phyloP scores from a whole-genome alignment of 2,329 filamentous ascomycete species.

The Cordyceps cicadae region DNA sequence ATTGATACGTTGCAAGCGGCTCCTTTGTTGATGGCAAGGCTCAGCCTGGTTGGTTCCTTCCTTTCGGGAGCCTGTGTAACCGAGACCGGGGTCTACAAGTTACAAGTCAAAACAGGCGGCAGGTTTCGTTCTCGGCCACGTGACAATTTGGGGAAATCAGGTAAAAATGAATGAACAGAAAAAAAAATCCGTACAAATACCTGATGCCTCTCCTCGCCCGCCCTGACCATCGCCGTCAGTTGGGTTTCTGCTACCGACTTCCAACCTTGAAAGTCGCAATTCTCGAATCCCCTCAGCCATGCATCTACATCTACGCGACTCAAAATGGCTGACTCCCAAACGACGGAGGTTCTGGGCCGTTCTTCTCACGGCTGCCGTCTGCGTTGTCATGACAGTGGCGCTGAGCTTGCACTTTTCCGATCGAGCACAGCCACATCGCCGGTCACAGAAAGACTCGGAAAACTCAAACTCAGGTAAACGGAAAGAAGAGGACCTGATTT shows the following conservation, averaged over 20 bases:
- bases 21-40: background rate
- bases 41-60: background rate
- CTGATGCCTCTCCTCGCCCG: background rate
- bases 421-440: background rate
- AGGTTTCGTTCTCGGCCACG: too few relatives aligned
- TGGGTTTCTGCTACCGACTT: background rate
- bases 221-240: background rate
- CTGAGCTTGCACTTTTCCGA: background rate
- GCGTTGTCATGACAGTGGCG: background rate
- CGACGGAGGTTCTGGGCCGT: background rate
- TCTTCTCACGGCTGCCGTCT: background rate
- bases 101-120: too few relatives aligned
- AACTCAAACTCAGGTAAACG: background rate
- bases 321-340: background rate
- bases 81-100: too few relatives aligned
- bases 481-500: background rate
- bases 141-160: too few relatives aligned
- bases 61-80: background rate
- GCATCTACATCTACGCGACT: background rate
- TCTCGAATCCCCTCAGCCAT: background rate
- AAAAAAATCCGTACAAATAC: too few relatives aligned
- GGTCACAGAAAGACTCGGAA: background rate
- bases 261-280: background rate
- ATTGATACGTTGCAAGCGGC: background rate
- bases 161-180: too few relatives aligned